Evolutionary conservation across 1,284 basidiomycete species (phyloP).

Genomic region (Ganoderma lucidum): DNA sequence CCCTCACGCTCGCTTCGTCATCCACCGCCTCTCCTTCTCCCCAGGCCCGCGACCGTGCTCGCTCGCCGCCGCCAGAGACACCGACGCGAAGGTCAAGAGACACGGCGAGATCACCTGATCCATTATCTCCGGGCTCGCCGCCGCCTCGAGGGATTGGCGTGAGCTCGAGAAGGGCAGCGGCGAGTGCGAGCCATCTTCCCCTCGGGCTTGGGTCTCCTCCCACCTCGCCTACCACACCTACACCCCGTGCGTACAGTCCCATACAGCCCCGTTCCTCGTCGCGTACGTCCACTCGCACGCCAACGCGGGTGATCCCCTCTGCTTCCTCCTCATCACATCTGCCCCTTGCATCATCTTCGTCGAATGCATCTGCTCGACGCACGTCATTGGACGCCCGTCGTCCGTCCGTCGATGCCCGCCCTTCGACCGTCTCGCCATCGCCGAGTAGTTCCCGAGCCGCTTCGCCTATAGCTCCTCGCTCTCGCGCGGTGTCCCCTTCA

Average conservation of each 20-base stretch:
- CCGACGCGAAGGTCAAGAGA: constrained; percentile 50
- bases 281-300: constrained; percentile 40
- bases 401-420: constrained; percentile 6
- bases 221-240: constrained; percentile 45
- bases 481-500: constrained; percentile 48
- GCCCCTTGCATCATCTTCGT: constrained; percentile 46
- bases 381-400: constrained; percentile 43
- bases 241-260: constrained; percentile 52
- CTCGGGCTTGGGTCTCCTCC: constrained; percentile 37
- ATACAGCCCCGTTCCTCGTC: constrained; percentile 45
- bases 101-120: constrained; percentile 37
- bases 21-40: constrained; percentile 38
- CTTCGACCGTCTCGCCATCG: constrained; percentile 28
- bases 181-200: constrained; percentile 52
- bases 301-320: constrained; percentile 42
- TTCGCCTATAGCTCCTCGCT: constrained; percentile 39
- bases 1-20: constrained; percentile 42
- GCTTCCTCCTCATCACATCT: constrained; percentile 46
- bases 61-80: constrained; percentile 47
- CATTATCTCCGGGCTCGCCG: constrained; percentile 48
- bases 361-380: constrained; percentile 37
- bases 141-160: constrained; percentile 41
- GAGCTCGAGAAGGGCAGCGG: constrained; percentile 47
- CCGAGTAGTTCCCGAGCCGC: constrained; percentile 37
- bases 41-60: constrained; percentile 46